A percentile compares a stretch with the other conserved stretches of the same genome.
These are phyloP conservation scores for Botryotinia globosa DNA, from an alignment of 2,329 filamentous ascomycete species.

Conservation along the genomic window DNA sequence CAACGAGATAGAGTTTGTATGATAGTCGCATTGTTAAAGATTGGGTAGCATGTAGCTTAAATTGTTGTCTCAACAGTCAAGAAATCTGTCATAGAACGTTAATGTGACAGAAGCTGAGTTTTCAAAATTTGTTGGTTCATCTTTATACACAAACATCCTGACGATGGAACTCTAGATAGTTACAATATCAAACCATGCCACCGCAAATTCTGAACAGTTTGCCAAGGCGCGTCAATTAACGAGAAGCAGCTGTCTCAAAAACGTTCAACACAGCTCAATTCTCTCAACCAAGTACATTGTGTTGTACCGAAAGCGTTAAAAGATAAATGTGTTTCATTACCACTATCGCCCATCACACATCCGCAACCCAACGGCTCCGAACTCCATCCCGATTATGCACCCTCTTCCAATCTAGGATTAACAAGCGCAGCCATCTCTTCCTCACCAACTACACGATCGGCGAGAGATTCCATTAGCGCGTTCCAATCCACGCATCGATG, in stretches of 20 bases:
- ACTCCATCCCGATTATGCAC: not conserved
- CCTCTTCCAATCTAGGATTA: not conserved
- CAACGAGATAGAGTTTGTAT: not conserved
- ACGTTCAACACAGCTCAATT: not conserved
- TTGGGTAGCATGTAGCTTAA: not conserved
- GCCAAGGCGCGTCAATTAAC: not conserved
- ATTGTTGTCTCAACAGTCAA: not conserved
- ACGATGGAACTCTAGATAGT: not conserved
- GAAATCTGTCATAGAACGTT: not conserved
- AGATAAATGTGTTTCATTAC: not conserved
- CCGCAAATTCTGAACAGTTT: not conserved
- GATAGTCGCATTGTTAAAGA: not conserved
- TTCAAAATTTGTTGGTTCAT: too few species aligned
- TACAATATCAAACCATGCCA: too few species aligned
- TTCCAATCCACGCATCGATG: slow-evolving; percentile 8
- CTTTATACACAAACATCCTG: not conserved
- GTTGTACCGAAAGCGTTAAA: not conserved
- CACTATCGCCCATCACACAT: not conserved
- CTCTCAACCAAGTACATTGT: not conserved
- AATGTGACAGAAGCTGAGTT: not conserved
- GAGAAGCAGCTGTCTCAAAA: not conserved
- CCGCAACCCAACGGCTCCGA: not conserved
- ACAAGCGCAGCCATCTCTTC: slow-evolving; percentile 16
- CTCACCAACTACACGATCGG: not conserved
- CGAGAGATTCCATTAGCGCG: not conserved